Evolutionary conservation across 208 protist genomes (phyloP).

Genomic region (Leishmania martiniquensis): DNA sequence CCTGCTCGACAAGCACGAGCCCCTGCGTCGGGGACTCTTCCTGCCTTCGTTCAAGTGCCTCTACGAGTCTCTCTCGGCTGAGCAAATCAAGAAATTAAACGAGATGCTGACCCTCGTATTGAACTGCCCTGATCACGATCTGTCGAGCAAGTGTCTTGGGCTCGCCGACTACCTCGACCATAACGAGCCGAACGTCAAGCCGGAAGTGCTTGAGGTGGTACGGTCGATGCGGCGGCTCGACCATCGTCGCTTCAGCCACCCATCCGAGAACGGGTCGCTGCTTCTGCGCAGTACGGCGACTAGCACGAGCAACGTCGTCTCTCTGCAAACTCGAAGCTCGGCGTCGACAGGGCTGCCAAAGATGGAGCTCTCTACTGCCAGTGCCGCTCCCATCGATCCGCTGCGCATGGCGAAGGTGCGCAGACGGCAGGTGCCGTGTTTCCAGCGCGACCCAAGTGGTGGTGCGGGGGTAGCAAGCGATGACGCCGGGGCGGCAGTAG

Average conservation of each 20-base stretch:
- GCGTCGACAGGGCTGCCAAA: conserved; percentile 1
- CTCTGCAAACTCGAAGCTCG: conserved; percentile 13
- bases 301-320: conserved; percentile 29
- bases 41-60: conserved; percentile 90
- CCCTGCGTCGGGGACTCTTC: conserved; percentile 88
- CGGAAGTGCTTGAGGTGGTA: conserved; percentile 76
- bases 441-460: neutral
- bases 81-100: conserved; percentile 89
- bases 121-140: conserved; percentile 79
- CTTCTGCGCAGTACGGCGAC: conserved; percentile 35
- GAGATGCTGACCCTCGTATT: conserved; percentile 85
- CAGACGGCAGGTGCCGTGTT: conserved; percentile 2
- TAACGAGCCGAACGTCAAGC: conserved; percentile 73
- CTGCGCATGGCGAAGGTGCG: conserved; percentile 7
- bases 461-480: conserved; percentile 7
- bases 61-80: conserved; percentile 83
- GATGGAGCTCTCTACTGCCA: conserved; percentile 10
- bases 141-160: conserved; percentile 82
- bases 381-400: conserved; percentile 7
- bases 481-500: conserved; percentile 8
- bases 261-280: conserved; percentile 36
- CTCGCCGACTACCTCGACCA: conserved; percentile 93
- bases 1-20: conserved; percentile 92
- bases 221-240: conserved; percentile 51
- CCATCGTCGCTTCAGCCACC: conserved; percentile 38